phyloP scores from a whole-genome alignment of 1,139 yeast genomes.

The Lodderomyces elongisporus region DNA sequence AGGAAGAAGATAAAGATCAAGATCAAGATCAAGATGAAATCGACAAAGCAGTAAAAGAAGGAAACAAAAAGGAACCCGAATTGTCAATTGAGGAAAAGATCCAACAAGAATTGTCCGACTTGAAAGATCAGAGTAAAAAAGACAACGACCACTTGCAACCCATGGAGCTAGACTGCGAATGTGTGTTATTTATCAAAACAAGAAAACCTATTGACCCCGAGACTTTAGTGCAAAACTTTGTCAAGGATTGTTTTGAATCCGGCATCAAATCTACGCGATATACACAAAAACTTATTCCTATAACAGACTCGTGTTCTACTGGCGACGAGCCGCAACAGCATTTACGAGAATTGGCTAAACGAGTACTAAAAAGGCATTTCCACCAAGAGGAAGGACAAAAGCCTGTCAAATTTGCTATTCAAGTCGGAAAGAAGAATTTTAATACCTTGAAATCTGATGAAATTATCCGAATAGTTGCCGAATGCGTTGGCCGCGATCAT shows the following conservation, averaged over 20 bases:
- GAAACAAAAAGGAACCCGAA: constrained; percentile 26
- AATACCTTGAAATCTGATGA: constrained; percentile 63
- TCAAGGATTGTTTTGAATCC: constrained; percentile 52
- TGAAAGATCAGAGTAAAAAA: constrained; percentile 43
- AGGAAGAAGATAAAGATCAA: constrained; percentile 20
- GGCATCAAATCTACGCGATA: constrained; percentile 58
- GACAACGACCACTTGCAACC: constrained; percentile 49
- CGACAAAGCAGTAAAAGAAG: constrained; percentile 14
- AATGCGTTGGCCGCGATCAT: constrained; percentile 61
- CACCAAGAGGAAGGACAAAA: constrained; percentile 47
- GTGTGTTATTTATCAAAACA: constrained; percentile 77
- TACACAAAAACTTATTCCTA: constrained; percentile 77
- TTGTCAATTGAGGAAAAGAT: constrained; percentile 72
- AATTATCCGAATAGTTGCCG: constrained; percentile 68
- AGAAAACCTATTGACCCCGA: constrained; percentile 78
- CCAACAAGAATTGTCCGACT: constrained; percentile 57
- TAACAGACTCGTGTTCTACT: constrained; percentile 70
- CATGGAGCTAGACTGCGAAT: constrained; percentile 74
- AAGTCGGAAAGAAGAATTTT: constrained; percentile 75
- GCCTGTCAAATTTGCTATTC: constrained; percentile 70
- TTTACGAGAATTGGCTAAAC: constrained; percentile 49
- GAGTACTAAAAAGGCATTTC: constrained; percentile 64
- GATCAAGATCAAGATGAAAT: constrained; percentile 26
- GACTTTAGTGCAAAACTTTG: constrained; percentile 55
- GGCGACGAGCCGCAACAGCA: constrained; percentile 42